A percentile compares a stretch with the other conserved stretches of the same genome.
Conservation (phyloP, 2,329 filamentous ascomycete genomes). For the Talaromyces sp. region DNA sequence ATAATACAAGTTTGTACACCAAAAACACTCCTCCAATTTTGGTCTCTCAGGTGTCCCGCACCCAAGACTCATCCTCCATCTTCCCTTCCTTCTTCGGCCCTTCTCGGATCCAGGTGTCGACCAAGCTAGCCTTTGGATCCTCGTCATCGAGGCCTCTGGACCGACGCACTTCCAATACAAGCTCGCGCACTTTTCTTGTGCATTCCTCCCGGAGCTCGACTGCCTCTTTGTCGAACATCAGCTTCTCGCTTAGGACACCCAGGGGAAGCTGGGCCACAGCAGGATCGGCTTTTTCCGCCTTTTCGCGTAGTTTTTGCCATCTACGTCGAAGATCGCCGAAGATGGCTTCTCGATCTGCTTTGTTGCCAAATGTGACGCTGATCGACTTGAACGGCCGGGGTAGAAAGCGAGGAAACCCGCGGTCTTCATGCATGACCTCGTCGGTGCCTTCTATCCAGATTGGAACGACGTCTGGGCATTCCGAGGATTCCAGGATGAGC, state of each 20-base stretch:
- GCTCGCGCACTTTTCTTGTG: slow-evolving; percentile 68
- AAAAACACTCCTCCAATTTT: background rate
- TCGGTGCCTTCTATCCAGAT: slow-evolving; percentile 94
- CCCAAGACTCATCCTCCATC: slow-evolving; percentile 58
- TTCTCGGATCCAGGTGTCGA: slow-evolving; percentile 71
- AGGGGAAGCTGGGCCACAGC: slow-evolving; percentile 28
- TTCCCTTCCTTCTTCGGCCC: slow-evolving; percentile 50
- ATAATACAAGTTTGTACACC: slow-evolving; percentile 1
- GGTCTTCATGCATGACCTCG: slow-evolving; percentile 78
- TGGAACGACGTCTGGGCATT: slow-evolving; percentile 80
- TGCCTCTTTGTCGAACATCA: slow-evolving; percentile 70
- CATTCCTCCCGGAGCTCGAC: slow-evolving; percentile 73
- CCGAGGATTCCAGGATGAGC: slow-evolving; percentile 82
- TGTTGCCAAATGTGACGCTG: slow-evolving; percentile 72
- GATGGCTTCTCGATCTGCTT: slow-evolving; percentile 63
- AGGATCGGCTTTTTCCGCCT: slow-evolving; percentile 44
- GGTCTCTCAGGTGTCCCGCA: slow-evolving; percentile 48
- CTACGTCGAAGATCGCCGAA: slow-evolving; percentile 72
- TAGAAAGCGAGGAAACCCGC: slow-evolving; percentile 72
- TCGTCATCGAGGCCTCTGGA: slow-evolving; percentile 71
- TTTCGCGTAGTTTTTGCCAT: slow-evolving; percentile 65
- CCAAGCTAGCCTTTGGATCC: slow-evolving; percentile 68
- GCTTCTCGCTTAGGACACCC: slow-evolving; percentile 59
- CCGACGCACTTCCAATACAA: slow-evolving; percentile 73
- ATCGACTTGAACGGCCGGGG: slow-evolving; percentile 69